phyloP scores from a whole-genome alignment of 148 eudicot species.

The Tetragonia tetragonoides region DNA sequence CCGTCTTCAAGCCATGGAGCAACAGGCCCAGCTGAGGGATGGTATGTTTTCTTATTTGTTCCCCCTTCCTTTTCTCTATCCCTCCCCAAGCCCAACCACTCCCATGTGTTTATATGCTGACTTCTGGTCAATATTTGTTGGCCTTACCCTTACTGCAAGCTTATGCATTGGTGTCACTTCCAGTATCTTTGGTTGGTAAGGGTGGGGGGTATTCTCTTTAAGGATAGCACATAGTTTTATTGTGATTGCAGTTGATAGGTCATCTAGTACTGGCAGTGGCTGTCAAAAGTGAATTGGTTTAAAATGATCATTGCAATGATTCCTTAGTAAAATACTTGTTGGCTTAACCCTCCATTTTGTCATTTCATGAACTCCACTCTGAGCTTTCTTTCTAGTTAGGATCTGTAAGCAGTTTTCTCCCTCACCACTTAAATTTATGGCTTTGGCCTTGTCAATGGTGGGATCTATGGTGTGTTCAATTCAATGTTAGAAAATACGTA shows the following conservation, averaged over 20 bases:
- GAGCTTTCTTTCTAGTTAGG: neutral
- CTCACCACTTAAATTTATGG: neutral
- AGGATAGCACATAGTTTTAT: neutral
- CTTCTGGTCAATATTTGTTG: neutral
- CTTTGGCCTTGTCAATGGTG: neutral
- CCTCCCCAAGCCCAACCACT: neutral
- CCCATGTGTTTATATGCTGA: neutral
- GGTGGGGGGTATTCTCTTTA: neutral
- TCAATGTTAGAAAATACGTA: no score
- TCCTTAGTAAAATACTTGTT: neutral
- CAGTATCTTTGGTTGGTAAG: neutral
- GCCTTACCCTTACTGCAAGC: neutral
- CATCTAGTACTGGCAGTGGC: neutral
- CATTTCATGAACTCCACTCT: neutral
- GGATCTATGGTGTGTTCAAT: neutral
- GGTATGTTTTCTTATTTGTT: slow-evolving; percentile 43
- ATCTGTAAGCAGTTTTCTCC: neutral
- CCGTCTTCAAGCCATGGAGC: slow-evolving; percentile 91
- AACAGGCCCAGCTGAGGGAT: slow-evolving; percentile 89
- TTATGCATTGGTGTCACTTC: slow-evolving; percentile 11
- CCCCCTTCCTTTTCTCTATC: neutral
- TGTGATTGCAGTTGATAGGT: neutral
- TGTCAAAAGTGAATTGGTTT: neutral
- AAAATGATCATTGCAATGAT: neutral
- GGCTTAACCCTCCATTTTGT: neutral